Percentiles rank a stretch among this genome's conserved stretches.
Conservation (phyloP, 805 yeast genomes). For the Nakazawaea peltata region DNA sequence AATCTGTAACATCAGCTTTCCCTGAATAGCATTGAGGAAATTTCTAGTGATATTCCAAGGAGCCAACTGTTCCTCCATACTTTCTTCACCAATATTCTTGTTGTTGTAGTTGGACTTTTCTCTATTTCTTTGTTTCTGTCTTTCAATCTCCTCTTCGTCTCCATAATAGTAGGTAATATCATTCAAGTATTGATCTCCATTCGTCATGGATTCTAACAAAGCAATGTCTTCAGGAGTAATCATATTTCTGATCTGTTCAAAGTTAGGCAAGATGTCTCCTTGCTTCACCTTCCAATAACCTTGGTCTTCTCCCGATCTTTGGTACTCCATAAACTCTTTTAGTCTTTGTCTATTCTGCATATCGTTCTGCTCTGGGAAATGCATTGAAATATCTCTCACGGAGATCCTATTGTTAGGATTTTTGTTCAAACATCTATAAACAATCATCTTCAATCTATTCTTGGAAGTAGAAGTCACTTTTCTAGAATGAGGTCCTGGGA, state of each 20-base stretch:
- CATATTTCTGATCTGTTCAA: constrained; percentile 72
- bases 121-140: constrained; percentile 6
- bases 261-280: constrained; percentile 60
- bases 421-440: constrained; percentile 75
- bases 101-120: constrained; percentile 9
- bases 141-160: constrained; percentile 24
- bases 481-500: constrained; percentile 97
- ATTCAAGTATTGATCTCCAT: constrained; percentile 81
- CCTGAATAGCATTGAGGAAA: constrained; percentile 89
- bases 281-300: constrained; percentile 88
- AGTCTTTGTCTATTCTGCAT: constrained; percentile 94
- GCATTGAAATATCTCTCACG: constrained; percentile 81
- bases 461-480: constrained; percentile 90
- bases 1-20: constrained; percentile 92
- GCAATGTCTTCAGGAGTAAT: constrained; percentile 89
- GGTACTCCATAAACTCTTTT: constrained; percentile 97
- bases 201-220: constrained; percentile 84
- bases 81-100: constrained; percentile 29
- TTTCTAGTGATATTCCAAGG: constrained; percentile 94
- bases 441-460: constrained; percentile 89
- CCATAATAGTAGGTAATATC: constrained; percentile 57
- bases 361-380: constrained; percentile 95
- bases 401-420: constrained; percentile 66
- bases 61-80: constrained; percentile 76
- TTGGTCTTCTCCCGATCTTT: constrained; percentile 87